Evolutionary conservation across 495 filamentous ascomycete genomes (phyloP), one percentile per base, ranked within the genome.

Genomic region (Usnea hakonensis): DNA sequence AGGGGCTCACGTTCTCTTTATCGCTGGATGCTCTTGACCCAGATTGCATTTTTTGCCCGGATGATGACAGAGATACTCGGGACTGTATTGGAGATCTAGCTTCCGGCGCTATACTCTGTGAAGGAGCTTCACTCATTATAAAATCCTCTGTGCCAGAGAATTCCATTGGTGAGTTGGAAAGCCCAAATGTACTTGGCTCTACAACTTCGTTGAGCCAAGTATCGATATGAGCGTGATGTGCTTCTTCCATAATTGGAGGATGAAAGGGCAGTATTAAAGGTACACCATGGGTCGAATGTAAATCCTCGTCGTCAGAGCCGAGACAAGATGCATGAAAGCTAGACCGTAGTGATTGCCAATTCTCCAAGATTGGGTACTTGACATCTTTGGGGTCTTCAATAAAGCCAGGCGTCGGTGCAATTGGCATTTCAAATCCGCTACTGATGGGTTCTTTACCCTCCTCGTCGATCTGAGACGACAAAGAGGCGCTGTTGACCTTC

Each of bases 1-100:
- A 41, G 21, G 65, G 63, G 32, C 44, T 37, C 26, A 62, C 26
- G 40, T 65, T 67, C 50, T 67, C 62, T 30, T 67, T 67, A 43
- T 64, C 23, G 46, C 65, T 65, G 26, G 58, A 58, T 48, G 59
- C 43, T 55, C 46, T 14, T 30, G 28, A 50, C 26, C 28, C 32
- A 53, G 35, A 14, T 8, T 38, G 28, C 21, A 41, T 1, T 48
- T 50, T 38, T 56, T 33, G 30, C n/a, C 21, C 13, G n/a, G n/a
- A 26, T 40, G 53, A 36, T 36, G n/a, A 36, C 26, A 2, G 26
- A 30, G 57, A 57, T 37, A 21, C 23, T 58, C 5, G 21, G 38
- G 32, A 10, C 2, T 10, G 13, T 23, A 21, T 36, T 46, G 62
- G 59, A 36, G 26, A 30, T 36, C 41, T 26, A 35, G 26, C 9